Evolutionary conservation across 345 rosid species (phyloP), one percentile per base, ranked within the genome.

Genomic region (Cochlearia excelsa): DNA sequence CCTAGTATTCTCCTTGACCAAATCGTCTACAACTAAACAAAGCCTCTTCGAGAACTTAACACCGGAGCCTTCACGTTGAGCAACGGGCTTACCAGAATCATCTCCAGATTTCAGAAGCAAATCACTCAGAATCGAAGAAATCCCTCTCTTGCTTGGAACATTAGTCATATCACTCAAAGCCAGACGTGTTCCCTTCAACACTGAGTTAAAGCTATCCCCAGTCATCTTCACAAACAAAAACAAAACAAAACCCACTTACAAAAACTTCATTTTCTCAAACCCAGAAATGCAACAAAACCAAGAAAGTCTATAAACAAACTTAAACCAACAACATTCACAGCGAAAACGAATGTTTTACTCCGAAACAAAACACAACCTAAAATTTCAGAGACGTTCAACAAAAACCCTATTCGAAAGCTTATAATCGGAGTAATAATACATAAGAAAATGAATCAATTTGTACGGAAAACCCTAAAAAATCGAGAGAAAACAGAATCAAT

Each of bases 101-200:
- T 73, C 82, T 31, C 75, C 72, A 26, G 81, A 75, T 52, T 71
- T 73, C 11, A 66, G 55, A 30, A 78, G 84, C 6, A 61, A 47
- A 53, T 73, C 80, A 9, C 67, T 78, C 1, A 63, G 55, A 78
- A 77, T 59, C 56, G 61, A 65, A 0, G 88, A 80, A 57, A 79
- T 38, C 1, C 67, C 80, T 69, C 97, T 75, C 50, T 89, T 89
- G n/a, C 28, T 68, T 0, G 85, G 73, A 3, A 68, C 54, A 58
- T 87, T 93, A 4, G 87, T 85, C 68, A 86, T 46, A 70, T 92
- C 96, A 16, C 80, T 72, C 51, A 84, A 78, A 28, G 61, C 71
- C 7, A 61, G 63, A 30, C 86, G 84, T 27, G 48, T 39, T 51
- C 58, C 54, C 33, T 62, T 50, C 30, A 60, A 62, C 59, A 42